Conservation (phyloP, 2,329 filamentous ascomycete species). For the Trichoderma semiorbis region DNA sequence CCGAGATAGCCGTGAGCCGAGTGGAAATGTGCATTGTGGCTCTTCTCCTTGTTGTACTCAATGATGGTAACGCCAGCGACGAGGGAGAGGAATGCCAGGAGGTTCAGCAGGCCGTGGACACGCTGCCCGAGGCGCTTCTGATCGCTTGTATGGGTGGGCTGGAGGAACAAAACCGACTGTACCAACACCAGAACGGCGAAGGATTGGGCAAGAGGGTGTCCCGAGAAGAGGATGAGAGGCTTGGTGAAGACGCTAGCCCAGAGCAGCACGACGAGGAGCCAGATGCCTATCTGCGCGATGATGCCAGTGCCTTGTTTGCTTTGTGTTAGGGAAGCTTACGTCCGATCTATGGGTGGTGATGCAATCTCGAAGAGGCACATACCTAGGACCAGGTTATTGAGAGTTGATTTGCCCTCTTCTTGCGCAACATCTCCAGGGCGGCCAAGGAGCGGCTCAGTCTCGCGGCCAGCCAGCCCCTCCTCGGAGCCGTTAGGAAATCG, state of each 20-base stretch:
- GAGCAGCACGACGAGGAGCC: conserved; percentile 71
- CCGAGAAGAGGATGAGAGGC: conserved; percentile 75
- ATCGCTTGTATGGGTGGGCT: conserved; percentile 73
- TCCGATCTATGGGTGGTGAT: background rate
- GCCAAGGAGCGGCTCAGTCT: conserved; percentile 45
- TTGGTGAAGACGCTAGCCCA: conserved; percentile 74
- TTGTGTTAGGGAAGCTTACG: background rate
- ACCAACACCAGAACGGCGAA: conserved; percentile 70
- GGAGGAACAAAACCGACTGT: conserved; percentile 78
- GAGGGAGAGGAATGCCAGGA: conserved; percentile 59
- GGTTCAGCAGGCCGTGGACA: conserved; percentile 68
- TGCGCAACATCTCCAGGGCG: conserved; percentile 71
- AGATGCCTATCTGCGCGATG: conserved; percentile 73
- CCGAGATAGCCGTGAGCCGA: conserved; percentile 81
- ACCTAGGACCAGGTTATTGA: conserved; percentile 74
- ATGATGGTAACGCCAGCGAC: conserved; percentile 66
- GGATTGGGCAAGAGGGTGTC: conserved; percentile 72
- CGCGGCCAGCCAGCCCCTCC: conserved; percentile 28
- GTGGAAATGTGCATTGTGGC: conserved; percentile 68
- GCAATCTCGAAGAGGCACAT: conserved; percentile 20
- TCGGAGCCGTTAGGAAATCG: conserved; percentile 28
- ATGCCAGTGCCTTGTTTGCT: conserved; percentile 63
- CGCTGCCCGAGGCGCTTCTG: conserved; percentile 65
- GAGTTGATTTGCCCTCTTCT: conserved; percentile 58
- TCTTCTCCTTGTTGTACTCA: conserved; percentile 77